Evolutionary conservation across 371 early-diverging fungal species (phyloP).

Genomic region (Funneliformis caledonium): DNA sequence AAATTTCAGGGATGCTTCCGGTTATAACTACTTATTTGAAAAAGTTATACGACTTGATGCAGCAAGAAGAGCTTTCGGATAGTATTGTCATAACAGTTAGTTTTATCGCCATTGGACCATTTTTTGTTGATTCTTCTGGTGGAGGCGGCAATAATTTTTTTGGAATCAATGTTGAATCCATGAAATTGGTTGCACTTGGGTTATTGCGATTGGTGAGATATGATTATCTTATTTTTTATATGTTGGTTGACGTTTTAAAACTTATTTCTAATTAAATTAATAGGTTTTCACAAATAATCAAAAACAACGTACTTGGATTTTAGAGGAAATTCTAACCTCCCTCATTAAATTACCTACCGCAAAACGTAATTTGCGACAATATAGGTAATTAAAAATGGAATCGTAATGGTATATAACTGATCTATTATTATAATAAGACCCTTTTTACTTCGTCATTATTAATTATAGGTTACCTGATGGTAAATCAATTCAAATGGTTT

Average conservation of each 20-base stretch:
- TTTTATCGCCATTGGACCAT: slow-evolving; percentile 40
- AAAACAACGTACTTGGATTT: slow-evolving; percentile 75
- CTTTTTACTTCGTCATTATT: neutral
- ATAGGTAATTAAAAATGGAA: slow-evolving; percentile 47
- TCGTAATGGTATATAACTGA: neutral
- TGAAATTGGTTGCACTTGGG: slow-evolving; percentile 41
- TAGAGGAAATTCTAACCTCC: slow-evolving; percentile 82
- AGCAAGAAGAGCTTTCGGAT: slow-evolving; percentile 41
- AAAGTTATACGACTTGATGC: slow-evolving; percentile 39
- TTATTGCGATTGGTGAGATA: slow-evolving; percentile 28
- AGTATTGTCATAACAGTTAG: slow-evolving; percentile 39
- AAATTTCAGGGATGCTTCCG: slow-evolving; percentile 21
- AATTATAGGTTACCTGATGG: slow-evolving; percentile 62
- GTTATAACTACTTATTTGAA: slow-evolving; percentile 34
- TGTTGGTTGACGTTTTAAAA: neutral
- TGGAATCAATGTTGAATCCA: slow-evolving; percentile 32
- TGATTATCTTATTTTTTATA: neutral
- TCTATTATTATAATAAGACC: neutral
- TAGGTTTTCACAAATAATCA: slow-evolving; percentile 66
- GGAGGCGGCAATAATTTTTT: slow-evolving; percentile 17
- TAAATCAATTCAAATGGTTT: slow-evolving; percentile 72
- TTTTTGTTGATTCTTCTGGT: slow-evolving; percentile 34
- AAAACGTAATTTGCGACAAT: slow-evolving; percentile 56
- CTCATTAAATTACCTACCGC: slow-evolving; percentile 66
- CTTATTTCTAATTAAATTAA: neutral